These are phyloP conservation scores for Macrolepiota fuliginosa DNA, from an alignment of 768 basidiomycete species.

Conservation along the genomic window DNA sequence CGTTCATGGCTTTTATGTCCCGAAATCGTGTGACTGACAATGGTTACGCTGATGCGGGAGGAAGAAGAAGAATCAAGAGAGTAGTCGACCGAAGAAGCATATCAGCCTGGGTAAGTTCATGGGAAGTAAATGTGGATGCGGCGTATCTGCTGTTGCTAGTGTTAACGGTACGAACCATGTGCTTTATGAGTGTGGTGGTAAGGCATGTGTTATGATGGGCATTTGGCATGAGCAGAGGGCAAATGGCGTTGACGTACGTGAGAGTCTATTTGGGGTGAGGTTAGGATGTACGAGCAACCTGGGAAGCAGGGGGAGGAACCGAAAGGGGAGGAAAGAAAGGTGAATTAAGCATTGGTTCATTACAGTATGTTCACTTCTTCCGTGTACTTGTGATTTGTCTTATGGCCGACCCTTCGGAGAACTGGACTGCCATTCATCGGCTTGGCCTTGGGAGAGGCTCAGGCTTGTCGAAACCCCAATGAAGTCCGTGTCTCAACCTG, in stretches of 20 bases:
- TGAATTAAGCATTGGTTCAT: too few relatives aligned
- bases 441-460: too few relatives aligned
- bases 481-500: too few relatives aligned
- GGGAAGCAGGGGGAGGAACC: too few relatives aligned
- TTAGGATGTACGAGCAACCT: too few relatives aligned
- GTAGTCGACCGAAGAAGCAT: conserved; percentile 80
- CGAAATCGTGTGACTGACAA: neutral
- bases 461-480: too few relatives aligned
- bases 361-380: too few relatives aligned
- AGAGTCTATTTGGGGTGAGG: too few relatives aligned
- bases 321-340: too few relatives aligned
- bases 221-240: conserved; percentile 58
- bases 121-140: conserved; percentile 97
- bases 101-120: conserved; percentile 85
- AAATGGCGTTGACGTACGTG: conserved; percentile 89
- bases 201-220: conserved; percentile 50
- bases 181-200: conserved; percentile 86
- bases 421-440: too few relatives aligned
- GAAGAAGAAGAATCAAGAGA: conserved; percentile 55
- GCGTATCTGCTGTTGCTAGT: conserved; percentile 69
- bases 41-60: conserved; percentile 23
- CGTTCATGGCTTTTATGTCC: conserved; percentile 34
- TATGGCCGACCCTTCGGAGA: too few relatives aligned
- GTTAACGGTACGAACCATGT: conserved; percentile 67
- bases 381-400: too few relatives aligned